Conservation (phyloP, 2,329 filamentous ascomycete genomes). For the Sclerotinia borealis region DNA sequence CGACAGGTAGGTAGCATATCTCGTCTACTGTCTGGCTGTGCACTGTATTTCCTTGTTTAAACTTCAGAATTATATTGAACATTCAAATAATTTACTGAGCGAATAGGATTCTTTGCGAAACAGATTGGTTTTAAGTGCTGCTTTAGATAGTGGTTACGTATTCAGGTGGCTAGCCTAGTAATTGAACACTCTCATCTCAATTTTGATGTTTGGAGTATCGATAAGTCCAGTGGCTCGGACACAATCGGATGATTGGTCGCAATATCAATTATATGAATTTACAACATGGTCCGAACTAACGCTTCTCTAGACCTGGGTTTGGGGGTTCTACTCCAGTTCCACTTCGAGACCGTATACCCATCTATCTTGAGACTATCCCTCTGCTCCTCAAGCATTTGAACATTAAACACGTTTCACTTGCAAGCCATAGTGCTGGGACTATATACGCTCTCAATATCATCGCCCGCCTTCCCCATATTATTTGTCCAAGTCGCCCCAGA, state of each 20-base stretch:
- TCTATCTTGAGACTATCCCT: slow-evolving; percentile 39
- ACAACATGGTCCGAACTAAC: neutral
- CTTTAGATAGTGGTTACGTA: too few species aligned
- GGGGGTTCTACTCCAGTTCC: slow-evolving; percentile 38
- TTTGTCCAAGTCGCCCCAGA: slow-evolving; percentile 20
- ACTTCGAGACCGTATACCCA: slow-evolving; percentile 33
- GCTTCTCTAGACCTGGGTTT: slow-evolving; percentile 37
- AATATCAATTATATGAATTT: neutral
- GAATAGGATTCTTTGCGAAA: too few species aligned
- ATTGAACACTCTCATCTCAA: neutral
- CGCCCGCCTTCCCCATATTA: slow-evolving; percentile 29
- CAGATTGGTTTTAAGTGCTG: too few species aligned
- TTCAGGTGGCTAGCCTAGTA: neutral
- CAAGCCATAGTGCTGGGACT: slow-evolving; percentile 38
- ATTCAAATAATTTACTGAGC: neutral
- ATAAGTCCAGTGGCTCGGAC: neutral
- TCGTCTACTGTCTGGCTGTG: too few species aligned
- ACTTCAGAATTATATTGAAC: neutral
- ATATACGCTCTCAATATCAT: slow-evolving; percentile 40
- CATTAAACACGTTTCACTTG: slow-evolving; percentile 34
- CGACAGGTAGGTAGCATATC: slow-evolving; percentile 34
- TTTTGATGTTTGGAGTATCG: neutral
- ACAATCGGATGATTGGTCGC: too few species aligned
- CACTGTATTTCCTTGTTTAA: neutral
- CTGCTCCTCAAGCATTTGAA: slow-evolving; percentile 34